Evolutionary conservation across 805 yeast genomes (phyloP), one percentile per base, ranked within the genome.

Genomic region (Metschnikowia matae): DNA sequence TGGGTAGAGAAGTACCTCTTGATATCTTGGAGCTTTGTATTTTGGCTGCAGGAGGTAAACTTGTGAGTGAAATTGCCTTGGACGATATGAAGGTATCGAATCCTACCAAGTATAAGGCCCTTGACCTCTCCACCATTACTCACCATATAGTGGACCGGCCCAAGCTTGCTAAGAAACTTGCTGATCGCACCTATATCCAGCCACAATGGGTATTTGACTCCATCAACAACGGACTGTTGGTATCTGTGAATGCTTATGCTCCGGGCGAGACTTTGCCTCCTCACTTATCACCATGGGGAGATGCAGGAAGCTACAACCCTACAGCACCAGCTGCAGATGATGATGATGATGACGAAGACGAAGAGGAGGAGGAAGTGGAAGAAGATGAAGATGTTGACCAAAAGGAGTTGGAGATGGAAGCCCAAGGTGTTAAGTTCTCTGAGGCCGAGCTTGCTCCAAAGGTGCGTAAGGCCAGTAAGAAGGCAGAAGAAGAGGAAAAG

Each of bases 211-310:
- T 94, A 31, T 91, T 94, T 67, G 99, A 94, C 67, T 84, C 86
- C 62, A 73, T 94, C 53, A 94, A 94, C 74, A 85, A 86, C 70
- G 80, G 82, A 45, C 75, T 80, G 52, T 75, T 94, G 53, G 75
- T 87, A 52, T 82, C 94, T 17, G 96, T 89, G 20, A 83, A 85
- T 49, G 78, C 77, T 49, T 94, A 94, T 65, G 87, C 95, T 40
- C 96, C 97, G 4, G 99, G 99, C 50, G 97, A 92, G 71, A 74
- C 89, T 4, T 77, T 94, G 56, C 99, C 99, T 41, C 97, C 99
- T 35, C 99, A 94, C 70, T 76, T 94, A 62, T 88, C 96, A 47
- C 99, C 99, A 75, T 94, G 99, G 98, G 98, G 98, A 60, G 99
- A 94, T 73, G 80, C 91, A 44, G 89, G 86, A 60, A 85, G 84